phyloP scores from a whole-genome alignment of 768 basidiomycete genomes.

The Harrya chromipes region DNA sequence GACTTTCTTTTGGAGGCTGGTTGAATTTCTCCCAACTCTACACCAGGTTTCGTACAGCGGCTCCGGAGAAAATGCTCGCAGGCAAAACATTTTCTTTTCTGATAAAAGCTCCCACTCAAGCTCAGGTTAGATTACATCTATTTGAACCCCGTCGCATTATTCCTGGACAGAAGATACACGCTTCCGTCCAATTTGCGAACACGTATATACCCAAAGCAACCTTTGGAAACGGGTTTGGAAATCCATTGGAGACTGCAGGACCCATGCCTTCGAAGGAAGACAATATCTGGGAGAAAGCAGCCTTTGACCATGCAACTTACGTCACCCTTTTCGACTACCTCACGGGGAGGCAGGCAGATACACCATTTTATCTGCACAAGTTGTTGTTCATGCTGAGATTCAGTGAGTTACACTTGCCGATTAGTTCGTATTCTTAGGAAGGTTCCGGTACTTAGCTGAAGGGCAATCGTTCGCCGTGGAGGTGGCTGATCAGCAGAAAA shows the following conservation, averaged over 20 bases:
- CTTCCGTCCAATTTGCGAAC: conserved; percentile 20
- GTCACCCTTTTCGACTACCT: conserved; percentile 9
- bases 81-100: neutral
- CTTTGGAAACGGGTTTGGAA: conserved; percentile 15
- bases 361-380: conserved; percentile 14
- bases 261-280: conserved; percentile 7
- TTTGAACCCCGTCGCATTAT: conserved; percentile 16
- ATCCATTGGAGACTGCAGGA: conserved; percentile 4
- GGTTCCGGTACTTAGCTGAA: conserved; percentile 4
- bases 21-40: conserved; percentile 12
- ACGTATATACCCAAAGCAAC: conserved; percentile 16
- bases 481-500: conserved; percentile 1
- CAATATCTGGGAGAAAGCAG: conserved; percentile 14
- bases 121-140: conserved; percentile 5
- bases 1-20: conserved; percentile 13
- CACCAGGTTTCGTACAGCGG: conserved; percentile 20
- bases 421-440: neutral
- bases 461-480: neutral
- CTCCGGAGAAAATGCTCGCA: conserved; percentile 8
- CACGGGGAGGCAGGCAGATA: conserved; percentile 5
- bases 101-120: neutral
- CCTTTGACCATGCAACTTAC: conserved; percentile 12
- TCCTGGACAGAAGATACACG: conserved; percentile 19
- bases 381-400: conserved; percentile 18
- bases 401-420: conserved; percentile 1